Conservation (phyloP, 495 filamentous ascomycete genomes). For the Saxophila tyrrhenica region DNA sequence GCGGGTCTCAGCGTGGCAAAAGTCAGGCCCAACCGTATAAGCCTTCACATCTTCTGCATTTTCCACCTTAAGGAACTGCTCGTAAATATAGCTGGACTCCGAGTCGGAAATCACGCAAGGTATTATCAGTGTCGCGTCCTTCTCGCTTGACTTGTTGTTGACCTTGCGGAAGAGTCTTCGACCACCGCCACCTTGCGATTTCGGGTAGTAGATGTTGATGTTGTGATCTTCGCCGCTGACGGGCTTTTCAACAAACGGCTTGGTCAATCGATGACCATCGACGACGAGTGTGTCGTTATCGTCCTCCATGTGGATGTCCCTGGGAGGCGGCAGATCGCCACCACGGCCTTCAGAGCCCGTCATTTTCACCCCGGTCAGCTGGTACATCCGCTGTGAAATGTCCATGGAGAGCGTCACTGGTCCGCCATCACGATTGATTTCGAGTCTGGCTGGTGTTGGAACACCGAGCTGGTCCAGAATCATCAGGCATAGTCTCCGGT, state of each 20-base stretch:
- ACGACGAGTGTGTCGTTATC: slow-evolving; percentile 79
- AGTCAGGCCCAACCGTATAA: slow-evolving; percentile 89
- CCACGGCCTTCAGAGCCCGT: slow-evolving; percentile 64
- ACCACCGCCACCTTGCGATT: slow-evolving; percentile 73
- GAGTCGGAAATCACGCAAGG: slow-evolving; percentile 72
- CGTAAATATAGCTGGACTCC: slow-evolving; percentile 80
- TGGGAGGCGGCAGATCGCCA: slow-evolving; percentile 43
- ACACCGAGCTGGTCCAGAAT: slow-evolving; percentile 84
- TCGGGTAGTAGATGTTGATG: slow-evolving; percentile 92
- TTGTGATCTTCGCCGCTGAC: slow-evolving; percentile 98
- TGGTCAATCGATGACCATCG: slow-evolving; percentile 68
- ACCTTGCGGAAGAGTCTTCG: slow-evolving; percentile 91
- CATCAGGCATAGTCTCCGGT: slow-evolving; percentile 74
- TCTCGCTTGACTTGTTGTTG: slow-evolving; percentile 96
- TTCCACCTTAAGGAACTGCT: slow-evolving; percentile 90
- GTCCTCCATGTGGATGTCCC: slow-evolving; percentile 70
- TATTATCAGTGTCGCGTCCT: slow-evolving; percentile 58
- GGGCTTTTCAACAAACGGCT: slow-evolving; percentile 97
- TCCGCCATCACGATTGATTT: slow-evolving; percentile 89
- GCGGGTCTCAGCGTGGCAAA: slow-evolving; percentile 91
- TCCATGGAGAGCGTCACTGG: slow-evolving; percentile 65
- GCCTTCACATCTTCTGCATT: slow-evolving; percentile 98
- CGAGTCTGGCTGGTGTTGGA: slow-evolving; percentile 76
- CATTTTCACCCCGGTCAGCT: slow-evolving; percentile 67
- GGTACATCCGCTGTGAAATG: slow-evolving; percentile 63